phyloP scores from a whole-genome alignment of 768 basidiomycete genomes.

The Leucocoprinus sp. region DNA sequence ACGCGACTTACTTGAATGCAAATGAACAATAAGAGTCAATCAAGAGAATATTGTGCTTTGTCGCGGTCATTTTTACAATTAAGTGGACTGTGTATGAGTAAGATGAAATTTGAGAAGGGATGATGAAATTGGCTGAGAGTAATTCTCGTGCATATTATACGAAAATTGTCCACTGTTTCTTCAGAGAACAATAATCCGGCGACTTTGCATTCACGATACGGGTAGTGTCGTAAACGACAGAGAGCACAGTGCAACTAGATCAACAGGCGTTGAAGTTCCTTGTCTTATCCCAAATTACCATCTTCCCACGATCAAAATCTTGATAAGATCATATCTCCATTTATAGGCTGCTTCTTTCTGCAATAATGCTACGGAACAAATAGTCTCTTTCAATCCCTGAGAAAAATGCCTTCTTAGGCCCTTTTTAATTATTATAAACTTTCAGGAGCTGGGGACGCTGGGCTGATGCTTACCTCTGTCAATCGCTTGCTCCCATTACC shows the following conservation, averaged over 20 bases:
- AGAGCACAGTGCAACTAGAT: neutral
- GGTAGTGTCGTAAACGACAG: neutral
- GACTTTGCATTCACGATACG: neutral
- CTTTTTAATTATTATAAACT: no score
- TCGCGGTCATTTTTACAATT: constrained; percentile 24
- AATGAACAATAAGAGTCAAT: constrained; percentile 86
- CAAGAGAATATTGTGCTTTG: constrained; percentile 50
- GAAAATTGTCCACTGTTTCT: neutral
- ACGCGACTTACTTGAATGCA: constrained; percentile 62
- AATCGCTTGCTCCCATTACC: neutral
- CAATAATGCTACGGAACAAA: no score
- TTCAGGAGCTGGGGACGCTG: neutral
- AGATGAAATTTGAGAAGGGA: neutral
- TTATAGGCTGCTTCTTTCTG: no score
- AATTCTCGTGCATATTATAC: neutral
- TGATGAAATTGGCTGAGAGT: neutral
- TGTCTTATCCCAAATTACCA: no score
- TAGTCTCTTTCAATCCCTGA: no score
- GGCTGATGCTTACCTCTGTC: neutral
- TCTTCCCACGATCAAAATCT: no score
- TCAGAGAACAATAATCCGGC: neutral
- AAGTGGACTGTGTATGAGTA: neutral
- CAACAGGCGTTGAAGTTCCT: no score
- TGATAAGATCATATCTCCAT: no score
- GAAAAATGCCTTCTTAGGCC: neutral